Base-by-base conservation (phyloP, 2,329 filamentous ascomycete species). In the Ramularia endophylla region DNA sequence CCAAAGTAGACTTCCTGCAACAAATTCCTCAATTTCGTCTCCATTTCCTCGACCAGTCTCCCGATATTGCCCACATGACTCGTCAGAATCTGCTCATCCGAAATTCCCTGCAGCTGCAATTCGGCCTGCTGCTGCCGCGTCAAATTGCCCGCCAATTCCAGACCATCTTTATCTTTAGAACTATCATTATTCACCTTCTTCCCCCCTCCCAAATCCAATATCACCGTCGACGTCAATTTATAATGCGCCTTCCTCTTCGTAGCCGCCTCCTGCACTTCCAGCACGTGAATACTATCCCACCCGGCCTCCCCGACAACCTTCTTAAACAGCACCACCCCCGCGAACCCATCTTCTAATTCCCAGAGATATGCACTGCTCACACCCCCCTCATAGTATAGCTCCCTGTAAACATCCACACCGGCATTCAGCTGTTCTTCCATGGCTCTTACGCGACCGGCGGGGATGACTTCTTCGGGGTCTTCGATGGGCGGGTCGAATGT, bases 1-100 rank as follows among this genome's bases (percentile, higher is more conserved):
- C 92, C 92, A 68, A 98, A 98, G 71, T 98, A 98, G 36, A 98
- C 92, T 69, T 98, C 92, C 73, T 98, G 90, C 64, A 98, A 72
- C 66, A 97, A 67, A 67, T 98, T 98, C 52, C 92, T 80, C 92
- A 98, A 97, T 76, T 95, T 95, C 64, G 95, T 80, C 71, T 98
- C 92, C 92, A 98, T 97, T 66, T 98, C 92, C 73, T 98, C 92
- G 38, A 98, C 89, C 61, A 98, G 75, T 51, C 83, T 77, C 41
- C 92, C 92, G 46, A 97, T 87, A 67, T 98, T 98, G 56, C 85
- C 86, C 56, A 98, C 92, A 72, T 98, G 92, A 65, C 85, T 87
- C 54, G 85, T 83, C 66, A 97, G 90, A 58, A 83, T 84, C 55
- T 94, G 87, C 4, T 51, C 53, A 32, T 64, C 62, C 34, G 61